These are phyloP conservation scores for Penicillium desertorum DNA, from an alignment of 495 filamentous ascomycete genomes.

Conservation along the genomic window DNA sequence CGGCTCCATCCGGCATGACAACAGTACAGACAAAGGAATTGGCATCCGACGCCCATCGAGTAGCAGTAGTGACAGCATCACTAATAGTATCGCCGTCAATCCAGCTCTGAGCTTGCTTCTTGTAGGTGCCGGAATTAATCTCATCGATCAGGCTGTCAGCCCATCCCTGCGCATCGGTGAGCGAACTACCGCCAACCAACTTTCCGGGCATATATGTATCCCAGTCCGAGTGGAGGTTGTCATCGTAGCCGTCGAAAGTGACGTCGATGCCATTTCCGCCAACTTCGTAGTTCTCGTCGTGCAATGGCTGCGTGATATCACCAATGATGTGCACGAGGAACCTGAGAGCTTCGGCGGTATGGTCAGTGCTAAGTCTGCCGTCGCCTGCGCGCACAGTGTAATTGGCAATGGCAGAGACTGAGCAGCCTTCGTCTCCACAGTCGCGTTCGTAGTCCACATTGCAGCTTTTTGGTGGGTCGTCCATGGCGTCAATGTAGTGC, in stretches of 20 bases:
- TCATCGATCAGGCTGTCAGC: constrained; percentile 34
- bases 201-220: constrained; percentile 64
- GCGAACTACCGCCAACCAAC: constrained; percentile 41
- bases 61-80: constrained; percentile 35
- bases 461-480: constrained; percentile 58
- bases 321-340: constrained; percentile 62
- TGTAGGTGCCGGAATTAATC: constrained; percentile 51
- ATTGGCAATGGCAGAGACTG: constrained; percentile 61
- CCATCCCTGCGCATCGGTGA: constrained; percentile 36
- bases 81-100: constrained; percentile 45
- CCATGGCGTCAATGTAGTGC: constrained; percentile 66
- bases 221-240: constrained; percentile 65
- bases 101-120: constrained; percentile 48
- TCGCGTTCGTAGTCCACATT: constrained; percentile 56
- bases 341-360: constrained; percentile 38
- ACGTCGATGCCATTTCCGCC: constrained; percentile 64
- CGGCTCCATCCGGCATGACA: constrained; percentile 42
- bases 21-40: constrained; percentile 57
- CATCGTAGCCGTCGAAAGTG: constrained; percentile 48
- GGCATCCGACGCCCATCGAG: constrained; percentile 56
- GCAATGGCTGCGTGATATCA: constrained; percentile 64
- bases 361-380: constrained; percentile 16
- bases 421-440: constrained; percentile 57
- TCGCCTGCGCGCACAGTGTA: constrained; percentile 40
- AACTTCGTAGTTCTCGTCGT: constrained; percentile 55